Evolutionary conservation across 768 basidiomycete genomes (phyloP).

Genomic region (Mycena crocata): DNA sequence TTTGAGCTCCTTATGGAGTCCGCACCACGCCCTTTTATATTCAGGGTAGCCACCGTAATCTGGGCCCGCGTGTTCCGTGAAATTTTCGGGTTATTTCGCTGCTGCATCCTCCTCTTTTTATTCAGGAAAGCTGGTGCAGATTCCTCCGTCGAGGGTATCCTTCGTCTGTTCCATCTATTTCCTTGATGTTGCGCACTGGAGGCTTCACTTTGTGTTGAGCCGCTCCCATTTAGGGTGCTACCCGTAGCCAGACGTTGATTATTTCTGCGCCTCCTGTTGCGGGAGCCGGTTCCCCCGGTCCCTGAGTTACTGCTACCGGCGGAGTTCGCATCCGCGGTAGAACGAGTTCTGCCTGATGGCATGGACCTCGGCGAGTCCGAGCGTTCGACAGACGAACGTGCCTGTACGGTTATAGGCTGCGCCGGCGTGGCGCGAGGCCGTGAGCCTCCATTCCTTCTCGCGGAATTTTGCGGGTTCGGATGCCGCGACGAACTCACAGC

Average conservation of each 20-base stretch:
- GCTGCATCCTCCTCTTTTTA: constrained; percentile 2
- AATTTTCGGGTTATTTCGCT: neutral
- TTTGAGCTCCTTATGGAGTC: neutral
- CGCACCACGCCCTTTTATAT: constrained; percentile 29
- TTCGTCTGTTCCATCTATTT: neutral
- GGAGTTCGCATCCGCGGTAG: neutral
- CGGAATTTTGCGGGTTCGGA: neutral
- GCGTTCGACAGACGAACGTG: neutral
- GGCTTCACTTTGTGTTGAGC: neutral
- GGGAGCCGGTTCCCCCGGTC: no score
- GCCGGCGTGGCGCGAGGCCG: neutral
- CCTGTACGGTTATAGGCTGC: neutral
- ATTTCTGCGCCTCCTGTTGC: no score
- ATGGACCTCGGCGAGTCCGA: neutral
- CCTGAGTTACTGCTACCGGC: no score
- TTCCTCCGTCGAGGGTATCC: neutral
- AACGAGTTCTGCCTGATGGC: neutral
- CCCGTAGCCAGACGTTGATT: no score
- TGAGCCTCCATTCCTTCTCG: neutral
- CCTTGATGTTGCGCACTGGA: neutral
- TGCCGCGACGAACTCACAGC: neutral
- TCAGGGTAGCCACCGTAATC: constrained; percentile 13
- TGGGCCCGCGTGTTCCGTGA: constrained; percentile 12
- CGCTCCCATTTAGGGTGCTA: no score
- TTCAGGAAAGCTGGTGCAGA: neutral